phyloP scores from a whole-genome alignment of 768 basidiomycete genomes.

The Mycena chlorophos region DNA sequence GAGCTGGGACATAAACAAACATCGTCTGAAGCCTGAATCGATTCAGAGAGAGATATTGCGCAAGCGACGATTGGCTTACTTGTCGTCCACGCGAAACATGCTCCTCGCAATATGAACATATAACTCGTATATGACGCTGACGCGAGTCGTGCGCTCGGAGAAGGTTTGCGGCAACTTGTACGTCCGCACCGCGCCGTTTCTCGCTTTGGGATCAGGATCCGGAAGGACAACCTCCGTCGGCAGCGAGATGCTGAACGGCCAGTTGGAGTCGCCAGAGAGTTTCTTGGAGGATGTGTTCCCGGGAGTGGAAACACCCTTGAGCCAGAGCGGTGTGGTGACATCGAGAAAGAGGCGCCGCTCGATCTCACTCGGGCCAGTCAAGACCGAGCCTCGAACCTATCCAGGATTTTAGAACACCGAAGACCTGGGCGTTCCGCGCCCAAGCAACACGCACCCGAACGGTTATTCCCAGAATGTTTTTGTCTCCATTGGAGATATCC shows the following conservation, averaged over 20 bases:
- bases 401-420: background rate
- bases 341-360: slow-evolving; percentile 16
- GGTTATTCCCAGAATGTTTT: slow-evolving; percentile 15
- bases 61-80: slow-evolving; percentile 25
- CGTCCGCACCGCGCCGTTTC: slow-evolving; percentile 6
- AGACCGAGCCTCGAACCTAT: slow-evolving; percentile 10
- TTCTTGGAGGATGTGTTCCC: slow-evolving; percentile 30
- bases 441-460: slow-evolving; percentile 8
- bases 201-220: slow-evolving; percentile 7
- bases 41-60: background rate
- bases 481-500: slow-evolving; percentile 14
- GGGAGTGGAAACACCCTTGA: slow-evolving; percentile 16
- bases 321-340: slow-evolving; percentile 17
- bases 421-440: background rate
- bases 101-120: slow-evolving; percentile 39
- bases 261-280: slow-evolving; percentile 36
- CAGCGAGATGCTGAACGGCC: slow-evolving; percentile 42
- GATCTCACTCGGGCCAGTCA: slow-evolving; percentile 6
- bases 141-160: slow-evolving; percentile 33
- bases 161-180: slow-evolving; percentile 38
- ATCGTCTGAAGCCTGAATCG: slow-evolving; percentile 25
- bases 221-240: slow-evolving; percentile 32
- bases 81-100: slow-evolving; percentile 38
- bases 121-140: slow-evolving; percentile 39
- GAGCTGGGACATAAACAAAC: slow-evolving; percentile 36